These are phyloP conservation scores for Diversispora epigaea DNA, from an alignment of 192 early-diverging fungal genomes.

Conservation along the genomic window DNA sequence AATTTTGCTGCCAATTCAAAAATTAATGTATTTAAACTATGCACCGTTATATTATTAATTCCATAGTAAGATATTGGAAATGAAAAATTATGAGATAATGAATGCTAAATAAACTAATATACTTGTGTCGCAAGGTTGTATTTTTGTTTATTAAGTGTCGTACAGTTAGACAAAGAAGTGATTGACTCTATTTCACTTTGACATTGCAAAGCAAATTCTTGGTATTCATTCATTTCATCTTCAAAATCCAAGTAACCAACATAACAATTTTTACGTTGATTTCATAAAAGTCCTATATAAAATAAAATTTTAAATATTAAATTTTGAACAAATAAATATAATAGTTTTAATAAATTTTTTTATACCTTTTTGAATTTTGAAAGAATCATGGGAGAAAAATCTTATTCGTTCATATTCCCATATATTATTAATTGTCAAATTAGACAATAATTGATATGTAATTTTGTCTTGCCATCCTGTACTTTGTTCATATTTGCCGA, in stretches of 20 bases:
- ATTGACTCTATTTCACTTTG: not conserved
- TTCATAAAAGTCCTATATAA: no score
- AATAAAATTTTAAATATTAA: no score
- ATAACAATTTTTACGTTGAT: no score
- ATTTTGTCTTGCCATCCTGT: no score
- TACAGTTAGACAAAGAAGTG: not conserved
- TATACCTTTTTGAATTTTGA: no score
- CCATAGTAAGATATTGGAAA: slow-evolving; percentile 14
- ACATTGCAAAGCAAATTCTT: not conserved
- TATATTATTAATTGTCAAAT: not conserved
- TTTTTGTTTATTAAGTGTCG: not conserved
- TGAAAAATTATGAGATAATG: slow-evolving; percentile 15
- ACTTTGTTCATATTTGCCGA: not conserved
- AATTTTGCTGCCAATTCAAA: no score
- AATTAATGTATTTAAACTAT: no score
- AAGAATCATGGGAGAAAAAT: slow-evolving; percentile 6
- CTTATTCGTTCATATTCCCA: not conserved
- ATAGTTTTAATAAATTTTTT: no score
- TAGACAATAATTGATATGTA: not conserved
- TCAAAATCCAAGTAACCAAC: slow-evolving; percentile 11
- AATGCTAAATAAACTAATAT: slow-evolving; percentile 7
- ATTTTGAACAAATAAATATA: no score
- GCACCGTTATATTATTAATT: not conserved
- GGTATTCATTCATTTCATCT: not conserved
- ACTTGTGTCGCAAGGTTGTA: no score